Conservation (phyloP, 352 stramenopile species). For the Phytophthora sp. region DNA sequence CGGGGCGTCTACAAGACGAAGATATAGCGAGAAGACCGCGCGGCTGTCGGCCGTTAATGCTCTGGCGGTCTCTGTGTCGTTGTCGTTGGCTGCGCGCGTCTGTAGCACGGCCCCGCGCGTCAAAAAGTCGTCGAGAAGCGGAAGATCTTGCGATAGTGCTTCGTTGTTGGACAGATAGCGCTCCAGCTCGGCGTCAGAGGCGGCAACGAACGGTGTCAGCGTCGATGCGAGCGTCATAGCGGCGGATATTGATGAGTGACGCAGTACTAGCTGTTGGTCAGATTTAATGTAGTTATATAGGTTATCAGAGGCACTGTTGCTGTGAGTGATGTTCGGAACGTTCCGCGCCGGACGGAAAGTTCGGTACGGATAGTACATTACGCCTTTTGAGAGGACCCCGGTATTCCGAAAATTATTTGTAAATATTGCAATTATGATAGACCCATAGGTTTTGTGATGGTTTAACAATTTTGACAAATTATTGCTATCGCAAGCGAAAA, state of each 20-base stretch:
- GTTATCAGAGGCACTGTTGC: no score
- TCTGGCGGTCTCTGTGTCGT: neutral
- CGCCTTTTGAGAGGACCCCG: no score
- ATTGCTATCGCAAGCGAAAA: no score
- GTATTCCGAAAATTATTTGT: no score
- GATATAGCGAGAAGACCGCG: conserved; percentile 51
- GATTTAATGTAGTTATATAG: no score
- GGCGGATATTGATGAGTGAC: neutral
- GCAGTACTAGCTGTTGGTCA: no score
- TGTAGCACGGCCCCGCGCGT: conserved; percentile 25
- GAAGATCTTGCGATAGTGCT: conserved; percentile 12
- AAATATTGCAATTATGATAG: no score
- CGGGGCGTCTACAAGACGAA: conserved; percentile 24
- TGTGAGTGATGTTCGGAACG: no score
- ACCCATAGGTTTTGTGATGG: no score
- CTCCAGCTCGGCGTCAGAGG: conserved; percentile 20
- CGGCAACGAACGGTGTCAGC: conserved; percentile 6
- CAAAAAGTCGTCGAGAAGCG: conserved; percentile 47
- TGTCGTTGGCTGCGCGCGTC: neutral
- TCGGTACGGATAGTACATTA: no score
- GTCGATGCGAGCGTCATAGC: conserved; percentile 4
- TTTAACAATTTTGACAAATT: no score
- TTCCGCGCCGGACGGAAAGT: no score
- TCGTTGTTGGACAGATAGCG: neutral
- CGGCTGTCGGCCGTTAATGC: conserved; percentile 18